Conservation (phyloP, 2,329 filamentous ascomycete species). For the Lithohypha guttulata region DNA sequence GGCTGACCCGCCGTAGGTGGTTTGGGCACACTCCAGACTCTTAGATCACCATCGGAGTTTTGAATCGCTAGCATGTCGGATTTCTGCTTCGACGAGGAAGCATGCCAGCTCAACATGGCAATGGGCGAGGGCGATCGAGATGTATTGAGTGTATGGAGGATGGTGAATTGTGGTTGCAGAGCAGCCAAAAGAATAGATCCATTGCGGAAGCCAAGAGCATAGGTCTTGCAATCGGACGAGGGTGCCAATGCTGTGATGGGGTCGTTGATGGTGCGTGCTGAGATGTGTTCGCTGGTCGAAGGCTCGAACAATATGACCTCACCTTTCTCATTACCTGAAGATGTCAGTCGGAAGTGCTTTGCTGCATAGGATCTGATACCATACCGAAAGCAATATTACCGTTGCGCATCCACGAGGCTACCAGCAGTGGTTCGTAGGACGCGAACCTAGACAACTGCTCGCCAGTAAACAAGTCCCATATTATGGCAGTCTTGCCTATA, state of each 20-base stretch:
- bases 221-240: constrained; percentile 79
- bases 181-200: constrained; percentile 85
- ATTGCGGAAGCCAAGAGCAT: constrained; percentile 94
- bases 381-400: constrained; percentile 93
- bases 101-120: constrained; percentile 83
- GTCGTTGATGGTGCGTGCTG: constrained; percentile 83
- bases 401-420: constrained; percentile 91
- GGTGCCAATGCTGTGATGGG: constrained; percentile 90
- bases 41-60: constrained; percentile 78
- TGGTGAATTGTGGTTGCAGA: constrained; percentile 83
- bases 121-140: constrained; percentile 77
- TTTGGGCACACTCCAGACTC: constrained; percentile 95
- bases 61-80: constrained; percentile 96
- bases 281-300: constrained; percentile 82
- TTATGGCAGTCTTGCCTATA: constrained; percentile 77
- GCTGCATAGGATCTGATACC: constrained; percentile 22
- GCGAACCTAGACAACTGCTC: constrained; percentile 85
- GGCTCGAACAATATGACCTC: constrained; percentile 93
- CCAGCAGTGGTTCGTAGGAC: constrained; percentile 75
- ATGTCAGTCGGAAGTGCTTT: constrained; percentile 17
- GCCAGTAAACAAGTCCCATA: constrained; percentile 92
- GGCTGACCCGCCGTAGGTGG: constrained; percentile 60
- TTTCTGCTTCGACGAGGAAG: constrained; percentile 88
- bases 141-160: constrained; percentile 82
- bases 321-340: constrained; percentile 75